A percentile compares a stretch with the other conserved stretches of the same genome.
Conservation (phyloP, 768 basidiomycete species). For the Coprinellus micaceus region DNA sequence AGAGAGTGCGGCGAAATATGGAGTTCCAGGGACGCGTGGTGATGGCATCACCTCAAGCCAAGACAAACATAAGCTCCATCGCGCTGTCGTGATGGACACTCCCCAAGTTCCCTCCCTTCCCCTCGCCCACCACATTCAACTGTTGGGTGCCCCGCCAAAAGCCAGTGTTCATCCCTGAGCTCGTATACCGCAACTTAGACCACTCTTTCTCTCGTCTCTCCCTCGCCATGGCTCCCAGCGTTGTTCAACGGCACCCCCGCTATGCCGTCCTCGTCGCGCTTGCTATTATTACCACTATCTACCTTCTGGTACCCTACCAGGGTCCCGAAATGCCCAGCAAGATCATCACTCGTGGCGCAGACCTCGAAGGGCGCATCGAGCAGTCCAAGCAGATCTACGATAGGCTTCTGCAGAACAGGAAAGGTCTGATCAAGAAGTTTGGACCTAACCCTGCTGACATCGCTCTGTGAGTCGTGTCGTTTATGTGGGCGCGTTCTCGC, state of each 20-base stretch:
- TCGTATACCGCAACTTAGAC: not conserved
- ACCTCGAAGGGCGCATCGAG: constrained; percentile 36
- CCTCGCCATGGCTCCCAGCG: constrained; percentile 20
- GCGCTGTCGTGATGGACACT: not conserved
- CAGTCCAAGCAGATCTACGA: constrained; percentile 46
- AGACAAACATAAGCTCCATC: not conserved
- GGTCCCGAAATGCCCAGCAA: constrained; percentile 16
- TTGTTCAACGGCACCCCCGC: constrained; percentile 47
- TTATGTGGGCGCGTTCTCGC: not conserved
- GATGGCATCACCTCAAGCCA: too few relatives aligned
- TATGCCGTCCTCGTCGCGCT: constrained; percentile 43
- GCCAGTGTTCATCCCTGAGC: too few relatives aligned
- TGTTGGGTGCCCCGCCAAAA: not conserved
- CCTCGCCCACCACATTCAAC: not conserved
- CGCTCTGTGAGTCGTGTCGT: constrained; percentile 33
- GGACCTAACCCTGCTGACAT: constrained; percentile 50
- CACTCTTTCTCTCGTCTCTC: not conserved
- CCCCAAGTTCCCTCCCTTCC: not conserved
- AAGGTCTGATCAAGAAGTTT: constrained; percentile 49
- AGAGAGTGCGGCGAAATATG: too few relatives aligned
- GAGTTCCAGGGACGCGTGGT: too few relatives aligned
- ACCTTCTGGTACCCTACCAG: constrained; percentile 40
- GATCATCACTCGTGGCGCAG: constrained; percentile 26
- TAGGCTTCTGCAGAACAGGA: constrained; percentile 36
- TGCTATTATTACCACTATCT: constrained; percentile 41